Base-by-base conservation (phyloP, 2,329 filamentous ascomycete species). In the Talaromyces sp. region DNA sequence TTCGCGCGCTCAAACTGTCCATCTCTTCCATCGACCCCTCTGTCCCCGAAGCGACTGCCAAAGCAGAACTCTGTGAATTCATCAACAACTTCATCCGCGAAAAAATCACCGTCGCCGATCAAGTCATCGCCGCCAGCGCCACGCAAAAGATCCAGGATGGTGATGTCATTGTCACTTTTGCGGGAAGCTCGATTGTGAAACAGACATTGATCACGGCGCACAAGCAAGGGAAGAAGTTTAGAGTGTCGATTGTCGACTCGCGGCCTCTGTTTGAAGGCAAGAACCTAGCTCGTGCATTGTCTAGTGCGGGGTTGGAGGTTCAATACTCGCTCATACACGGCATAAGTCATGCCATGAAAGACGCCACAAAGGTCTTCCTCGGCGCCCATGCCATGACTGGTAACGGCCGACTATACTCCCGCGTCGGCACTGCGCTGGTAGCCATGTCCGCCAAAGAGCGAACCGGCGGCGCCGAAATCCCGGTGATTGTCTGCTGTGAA, bases 301-400 rank as follows among this genome's bases (percentile, higher is more conserved):
- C 85, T 53, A 82, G 86, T 22, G 85, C 86, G 1, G 93, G 91
- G 2, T 83, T 97, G 65, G 85, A 87, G 61, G 91, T 96, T 61
- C 87, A 89, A 65, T 99, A 98, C 80, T 88, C 88, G 36, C 87
- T 94, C 7, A 88, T 96, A 45, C 90, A 91, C 67, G 92, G 89
- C 15, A 83, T 96, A 64, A 88, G 88, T 60, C 88, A 91, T 70
- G 89, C 90, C 53, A 86, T 97, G 61, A 86, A 88, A 68, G 83
- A 88, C 40, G 88, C 86, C 0, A 91, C 89, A 6, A 88, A 89
- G 71, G 88, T 95, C 10, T 86, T 98, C 61, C 83, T 99, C 1
- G 93, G 93, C 13, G 93, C 93, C 4, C 93, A 97, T 75, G 91
- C 92, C 45, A 95, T 99, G 88, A 95, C 97, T 80, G 93, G 91